A percentile compares a stretch with the other conserved stretches of the same genome.
Evolutionary conservation across 2,329 filamentous ascomycete genomes (phyloP).

Genomic region (Xylariaceae sp.): DNA sequence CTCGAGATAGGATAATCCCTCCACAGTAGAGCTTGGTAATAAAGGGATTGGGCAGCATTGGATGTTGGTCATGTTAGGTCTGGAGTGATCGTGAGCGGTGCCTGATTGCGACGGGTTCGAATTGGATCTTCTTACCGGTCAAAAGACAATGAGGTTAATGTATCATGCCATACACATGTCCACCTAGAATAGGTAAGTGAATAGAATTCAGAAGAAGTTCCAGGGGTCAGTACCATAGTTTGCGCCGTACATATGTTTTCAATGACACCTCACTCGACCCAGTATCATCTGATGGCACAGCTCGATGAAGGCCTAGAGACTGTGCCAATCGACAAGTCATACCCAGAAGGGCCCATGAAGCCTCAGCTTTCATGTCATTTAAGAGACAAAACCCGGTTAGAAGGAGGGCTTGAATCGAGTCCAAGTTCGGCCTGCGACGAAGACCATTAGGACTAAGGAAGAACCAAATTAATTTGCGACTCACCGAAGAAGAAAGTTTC

Average conservation of each 20-base stretch:
- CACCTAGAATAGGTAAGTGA: slow-evolving; percentile 42
- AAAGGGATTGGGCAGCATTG: slow-evolving; percentile 58
- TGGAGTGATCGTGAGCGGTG: slow-evolving; percentile 32
- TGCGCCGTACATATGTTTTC: slow-evolving; percentile 59
- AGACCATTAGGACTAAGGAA: slow-evolving; percentile 5
- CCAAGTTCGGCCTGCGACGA: slow-evolving; percentile 57
- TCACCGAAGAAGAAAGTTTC: slow-evolving; percentile 64
- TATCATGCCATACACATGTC: slow-evolving; percentile 70
- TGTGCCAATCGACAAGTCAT: slow-evolving; percentile 68
- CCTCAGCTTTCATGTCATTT: slow-evolving; percentile 72
- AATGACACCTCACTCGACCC: slow-evolving; percentile 47
- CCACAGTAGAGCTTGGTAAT: slow-evolving; percentile 44
- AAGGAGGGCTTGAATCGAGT: slow-evolving; percentile 66
- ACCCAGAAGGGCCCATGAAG: slow-evolving; percentile 66
- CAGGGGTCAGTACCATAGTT: slow-evolving; percentile 51
- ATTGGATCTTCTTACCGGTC: slow-evolving; percentile 50
- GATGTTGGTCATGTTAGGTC: slow-evolving; percentile 65
- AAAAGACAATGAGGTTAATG: slow-evolving; percentile 66
- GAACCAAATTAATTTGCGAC: slow-evolving; percentile 18
- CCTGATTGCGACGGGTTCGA: not conserved
- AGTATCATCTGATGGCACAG: slow-evolving; percentile 50
- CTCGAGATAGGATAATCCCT: slow-evolving; percentile 62
- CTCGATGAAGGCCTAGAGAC: slow-evolving; percentile 62
- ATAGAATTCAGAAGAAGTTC: not conserved
- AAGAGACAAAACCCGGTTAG: slow-evolving; percentile 65